Percentiles rank a stretch among this genome's conserved stretches.
Evolutionary conservation across 257 asterid genomes (phyloP).

Genomic region (Pogostemon cablin): DNA sequence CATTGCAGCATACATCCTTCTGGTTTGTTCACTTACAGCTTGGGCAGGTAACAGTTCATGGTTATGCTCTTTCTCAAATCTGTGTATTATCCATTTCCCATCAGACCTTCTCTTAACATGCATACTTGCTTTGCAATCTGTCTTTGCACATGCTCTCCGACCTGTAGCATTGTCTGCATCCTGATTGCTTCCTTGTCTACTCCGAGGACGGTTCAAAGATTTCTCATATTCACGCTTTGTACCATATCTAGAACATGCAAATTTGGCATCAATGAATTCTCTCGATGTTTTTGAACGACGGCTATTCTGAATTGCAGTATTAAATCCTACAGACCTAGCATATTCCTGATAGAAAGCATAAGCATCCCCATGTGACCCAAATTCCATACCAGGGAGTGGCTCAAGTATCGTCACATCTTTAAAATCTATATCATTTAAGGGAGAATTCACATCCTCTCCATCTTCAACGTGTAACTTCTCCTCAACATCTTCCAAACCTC

Average conservation of each 20-base stretch:
- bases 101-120: conserved; percentile 93
- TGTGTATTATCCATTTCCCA: conserved; percentile 92
- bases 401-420: conserved; percentile 83
- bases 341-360: conserved; percentile 95
- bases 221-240: conserved; percentile 92
- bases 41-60: conserved; percentile 94
- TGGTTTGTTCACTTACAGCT: conserved; percentile 90
- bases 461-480: conserved; percentile 61
- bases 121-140: conserved; percentile 99
- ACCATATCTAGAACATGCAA: conserved; percentile 96
- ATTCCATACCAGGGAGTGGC: conserved; percentile 98
- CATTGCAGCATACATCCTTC: conserved; percentile 94
- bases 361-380: conserved; percentile 93
- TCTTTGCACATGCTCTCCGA: conserved; percentile 86
- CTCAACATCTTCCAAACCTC: conserved; percentile 54
- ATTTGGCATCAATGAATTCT: conserved; percentile 93
- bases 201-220: conserved; percentile 77
- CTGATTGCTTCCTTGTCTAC: conserved; percentile 84
- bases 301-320: conserved; percentile 88
- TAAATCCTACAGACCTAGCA: conserved; percentile 91
- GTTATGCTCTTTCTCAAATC: conserved; percentile 94
- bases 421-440: conserved; percentile 53
- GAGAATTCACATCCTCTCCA: conserved; percentile 58
- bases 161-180: conserved; percentile 86
- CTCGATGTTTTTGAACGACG: conserved; percentile 92